Evolutionary conservation across 2,329 filamentous ascomycete genomes (phyloP).

Genomic region (Penicillium griseofulvum): DNA sequence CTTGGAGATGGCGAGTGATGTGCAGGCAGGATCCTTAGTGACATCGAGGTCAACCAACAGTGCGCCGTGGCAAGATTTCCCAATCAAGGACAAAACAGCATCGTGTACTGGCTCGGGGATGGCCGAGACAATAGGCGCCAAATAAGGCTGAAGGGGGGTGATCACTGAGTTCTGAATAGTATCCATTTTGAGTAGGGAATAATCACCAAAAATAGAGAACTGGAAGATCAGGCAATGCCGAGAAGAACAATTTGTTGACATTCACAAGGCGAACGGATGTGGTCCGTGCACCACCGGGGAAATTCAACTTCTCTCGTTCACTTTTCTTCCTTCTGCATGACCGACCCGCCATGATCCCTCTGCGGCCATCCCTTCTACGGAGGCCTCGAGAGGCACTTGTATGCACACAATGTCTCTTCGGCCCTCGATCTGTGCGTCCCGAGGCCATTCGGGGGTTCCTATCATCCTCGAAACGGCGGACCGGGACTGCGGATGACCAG

Average conservation of each 20-base stretch:
- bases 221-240: neutral
- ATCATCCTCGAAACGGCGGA: conserved; percentile 31
- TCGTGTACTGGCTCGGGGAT: conserved; percentile 73
- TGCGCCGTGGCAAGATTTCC: conserved; percentile 77
- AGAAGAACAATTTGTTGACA: conserved; percentile 17
- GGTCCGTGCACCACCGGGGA: conserved; percentile 31
- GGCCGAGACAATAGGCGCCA: conserved; percentile 68
- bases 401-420: conserved; percentile 37
- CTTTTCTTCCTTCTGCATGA: conserved; percentile 17
- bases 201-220: neutral
- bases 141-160: conserved; percentile 46
- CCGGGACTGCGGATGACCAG: conserved; percentile 28
- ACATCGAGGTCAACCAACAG: conserved; percentile 80
- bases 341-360: conserved; percentile 35
- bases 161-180: conserved; percentile 41
- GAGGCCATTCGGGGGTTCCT: conserved; percentile 32
- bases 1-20: conserved; percentile 90
- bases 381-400: conserved; percentile 34
- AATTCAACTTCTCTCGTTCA: conserved; percentile 25
- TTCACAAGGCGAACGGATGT: conserved; percentile 23
- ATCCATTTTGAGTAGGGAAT: conserved; percentile 36
- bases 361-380: conserved; percentile 34
- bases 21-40: conserved; percentile 69
- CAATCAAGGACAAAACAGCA: conserved; percentile 75
- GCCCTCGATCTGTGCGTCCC: conserved; percentile 14